Conservation (phyloP, 768 basidiomycete genomes). For the Leccinum obscurum region DNA sequence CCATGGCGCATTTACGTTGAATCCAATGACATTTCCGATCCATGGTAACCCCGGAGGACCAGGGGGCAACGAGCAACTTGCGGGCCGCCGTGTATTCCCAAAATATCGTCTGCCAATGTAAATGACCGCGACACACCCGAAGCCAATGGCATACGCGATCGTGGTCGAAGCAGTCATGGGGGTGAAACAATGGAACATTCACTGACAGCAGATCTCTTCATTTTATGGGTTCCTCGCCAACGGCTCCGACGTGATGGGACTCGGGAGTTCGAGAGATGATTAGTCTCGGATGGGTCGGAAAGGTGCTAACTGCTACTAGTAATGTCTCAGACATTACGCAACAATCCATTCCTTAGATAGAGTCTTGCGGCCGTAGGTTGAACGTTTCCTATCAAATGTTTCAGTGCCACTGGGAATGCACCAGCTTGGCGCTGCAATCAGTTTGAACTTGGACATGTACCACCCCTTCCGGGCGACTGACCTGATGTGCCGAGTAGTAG, state of each 20-base stretch:
- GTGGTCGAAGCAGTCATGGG: background rate
- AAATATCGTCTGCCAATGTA: background rate
- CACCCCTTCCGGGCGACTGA: no score
- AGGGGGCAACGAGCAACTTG: background rate
- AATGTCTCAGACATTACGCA: background rate
- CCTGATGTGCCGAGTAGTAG: no score
- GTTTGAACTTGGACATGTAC: no score
- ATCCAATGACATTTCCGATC: background rate
- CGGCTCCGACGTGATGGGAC: background rate
- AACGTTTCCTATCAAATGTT: background rate
- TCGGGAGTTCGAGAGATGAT: background rate
- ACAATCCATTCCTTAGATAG: background rate
- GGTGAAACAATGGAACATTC: background rate
- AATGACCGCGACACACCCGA: background rate
- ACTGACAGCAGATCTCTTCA: background rate
- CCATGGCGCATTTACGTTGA: background rate
- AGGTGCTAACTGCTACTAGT: background rate
- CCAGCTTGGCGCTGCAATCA: no score
- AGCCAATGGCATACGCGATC: background rate
- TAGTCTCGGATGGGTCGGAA: background rate
- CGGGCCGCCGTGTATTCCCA: background rate
- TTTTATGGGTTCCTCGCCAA: background rate
- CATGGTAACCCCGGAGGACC: conserved; percentile 3
- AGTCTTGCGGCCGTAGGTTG: background rate
- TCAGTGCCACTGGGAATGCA: background rate